phyloP scores from a whole-genome alignment of 1,284 basidiomycete genomes.

The Sanguinoderma infundibulare region DNA sequence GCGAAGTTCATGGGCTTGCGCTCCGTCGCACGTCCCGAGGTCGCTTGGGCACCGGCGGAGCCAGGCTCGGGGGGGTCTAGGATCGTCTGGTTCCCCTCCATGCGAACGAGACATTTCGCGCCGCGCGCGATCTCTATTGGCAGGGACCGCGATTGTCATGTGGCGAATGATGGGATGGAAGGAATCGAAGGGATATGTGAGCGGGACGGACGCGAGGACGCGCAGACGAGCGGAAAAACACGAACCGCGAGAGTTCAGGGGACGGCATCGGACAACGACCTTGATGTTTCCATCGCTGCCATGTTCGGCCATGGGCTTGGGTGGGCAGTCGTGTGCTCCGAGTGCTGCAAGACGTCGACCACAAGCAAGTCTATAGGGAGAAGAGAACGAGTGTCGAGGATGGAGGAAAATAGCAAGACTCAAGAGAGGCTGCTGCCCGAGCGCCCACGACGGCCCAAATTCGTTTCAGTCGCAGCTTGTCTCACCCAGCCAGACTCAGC shows the following conservation, averaged over 20 bases:
- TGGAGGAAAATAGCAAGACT: conserved; percentile 12
- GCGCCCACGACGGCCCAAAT: conserved; percentile 12
- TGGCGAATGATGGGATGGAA: not conserved
- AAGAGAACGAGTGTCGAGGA: conserved; percentile 15
- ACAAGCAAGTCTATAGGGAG: conserved; percentile 16
- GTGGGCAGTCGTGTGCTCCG: conserved; percentile 2
- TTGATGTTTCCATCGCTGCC: conserved; percentile 88
- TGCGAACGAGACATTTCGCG: conserved; percentile 90
- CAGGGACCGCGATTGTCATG: not conserved
- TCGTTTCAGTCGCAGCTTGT: conserved; percentile 8
- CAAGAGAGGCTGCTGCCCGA: conserved; percentile 6
- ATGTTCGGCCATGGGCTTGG: conserved; percentile 55
- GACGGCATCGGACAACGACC: conserved; percentile 95
- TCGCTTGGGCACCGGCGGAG: conserved; percentile 55
- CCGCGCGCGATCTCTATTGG: conserved; percentile 84
- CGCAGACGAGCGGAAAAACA: conserved; percentile 22
- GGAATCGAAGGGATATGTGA: not conserved
- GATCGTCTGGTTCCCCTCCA: conserved; percentile 91
- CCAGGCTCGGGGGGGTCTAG: conserved; percentile 87
- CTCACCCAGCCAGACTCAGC: conserved; percentile 2
- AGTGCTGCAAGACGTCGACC: not conserved
- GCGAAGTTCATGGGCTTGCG: conserved; percentile 89
- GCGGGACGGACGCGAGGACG: conserved; percentile 15
- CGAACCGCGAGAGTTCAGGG: conserved; percentile 90
- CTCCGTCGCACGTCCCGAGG: conserved; percentile 81